Evolutionary conservation across 192 early-diverging fungal genomes (phyloP).

Genomic region (Backusella tuberculispora): DNA sequence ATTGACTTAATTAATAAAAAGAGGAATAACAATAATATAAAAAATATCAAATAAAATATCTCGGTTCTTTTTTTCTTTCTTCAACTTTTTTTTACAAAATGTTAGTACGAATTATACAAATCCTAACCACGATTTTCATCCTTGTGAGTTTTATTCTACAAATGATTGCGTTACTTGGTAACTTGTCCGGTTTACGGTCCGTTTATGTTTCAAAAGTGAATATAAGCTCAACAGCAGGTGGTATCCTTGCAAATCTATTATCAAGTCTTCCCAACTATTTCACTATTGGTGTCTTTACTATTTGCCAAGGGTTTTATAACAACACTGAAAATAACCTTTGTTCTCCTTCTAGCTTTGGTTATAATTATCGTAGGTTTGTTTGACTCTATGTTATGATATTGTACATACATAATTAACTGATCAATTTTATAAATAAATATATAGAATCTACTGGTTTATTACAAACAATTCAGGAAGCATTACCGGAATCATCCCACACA

Average conservation of each 20-base stretch:
- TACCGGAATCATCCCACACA: background rate
- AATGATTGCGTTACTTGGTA: background rate
- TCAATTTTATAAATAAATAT: background rate
- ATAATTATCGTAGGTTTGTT: background rate
- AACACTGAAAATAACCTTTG: background rate
- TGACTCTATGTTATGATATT: no score
- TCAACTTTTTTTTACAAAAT: no score
- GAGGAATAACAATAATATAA: no score
- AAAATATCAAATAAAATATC: background rate
- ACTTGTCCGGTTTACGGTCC: background rate
- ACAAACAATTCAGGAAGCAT: background rate
- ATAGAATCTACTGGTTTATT: conserved; percentile 1
- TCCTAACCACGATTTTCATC: background rate
- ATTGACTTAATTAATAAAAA: no score
- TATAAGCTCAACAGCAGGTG: background rate
- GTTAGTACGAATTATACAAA: background rate
- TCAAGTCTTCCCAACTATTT: conserved; percentile 2
- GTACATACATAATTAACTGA: no score
- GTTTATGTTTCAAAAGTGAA: background rate
- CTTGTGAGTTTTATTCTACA: background rate
- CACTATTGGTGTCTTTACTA: background rate
- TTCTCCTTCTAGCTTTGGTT: background rate
- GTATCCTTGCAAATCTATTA: background rate
- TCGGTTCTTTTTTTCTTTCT: background rate
- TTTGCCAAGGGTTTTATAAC: background rate